These are phyloP conservation scores for Erythrobasidium yunnanense DNA, from an alignment of 768 basidiomycete genomes.

Conservation along the genomic window DNA sequence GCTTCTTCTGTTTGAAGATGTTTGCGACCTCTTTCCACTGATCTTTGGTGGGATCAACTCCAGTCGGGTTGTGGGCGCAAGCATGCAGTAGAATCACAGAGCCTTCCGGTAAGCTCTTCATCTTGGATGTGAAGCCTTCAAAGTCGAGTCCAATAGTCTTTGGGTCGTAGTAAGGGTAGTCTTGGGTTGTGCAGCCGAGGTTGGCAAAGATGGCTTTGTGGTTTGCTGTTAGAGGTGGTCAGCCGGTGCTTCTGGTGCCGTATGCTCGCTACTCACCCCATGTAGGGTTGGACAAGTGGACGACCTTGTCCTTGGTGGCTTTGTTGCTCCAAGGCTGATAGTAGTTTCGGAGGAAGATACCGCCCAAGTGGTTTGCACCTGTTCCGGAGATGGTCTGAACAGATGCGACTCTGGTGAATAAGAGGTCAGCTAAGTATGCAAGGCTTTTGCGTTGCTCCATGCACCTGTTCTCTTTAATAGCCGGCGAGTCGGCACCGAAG, in stretches of 20 bases:
- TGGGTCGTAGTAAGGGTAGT: conserved; percentile 72
- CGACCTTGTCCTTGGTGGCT: conserved; percentile 49
- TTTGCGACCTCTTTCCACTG: conserved; percentile 89
- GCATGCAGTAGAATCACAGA: conserved; percentile 86
- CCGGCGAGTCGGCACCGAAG: conserved; percentile 69
- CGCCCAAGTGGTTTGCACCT: conserved; percentile 90
- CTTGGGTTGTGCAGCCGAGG: conserved; percentile 69
- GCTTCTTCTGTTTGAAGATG: conserved; percentile 60
- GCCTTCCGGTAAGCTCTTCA: conserved; percentile 58
- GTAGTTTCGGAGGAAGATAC: conserved; percentile 76
- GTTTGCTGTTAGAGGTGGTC: conserved; percentile 34
- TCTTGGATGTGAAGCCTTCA: conserved; percentile 51
- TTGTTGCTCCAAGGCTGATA: conserved; percentile 50
- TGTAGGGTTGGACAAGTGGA: conserved; percentile 85
- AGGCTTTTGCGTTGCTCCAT: conserved; percentile 54
- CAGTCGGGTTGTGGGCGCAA: conserved; percentile 93
- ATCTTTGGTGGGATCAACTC: conserved; percentile 81
- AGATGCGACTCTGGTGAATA: conserved; percentile 55
- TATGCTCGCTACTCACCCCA: conserved; percentile 57
- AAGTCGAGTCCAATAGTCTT: conserved; percentile 86
- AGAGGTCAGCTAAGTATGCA: not conserved
- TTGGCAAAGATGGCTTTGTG: conserved; percentile 83
- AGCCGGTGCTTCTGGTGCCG: not conserved
- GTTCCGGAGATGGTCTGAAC: conserved; percentile 96
- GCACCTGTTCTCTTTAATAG: conserved; percentile 58